Evolutionary conservation across 495 filamentous ascomycete species (phyloP), one percentile per base, ranked within the genome.

Genomic region (Astrothelium macrocarpum): DNA sequence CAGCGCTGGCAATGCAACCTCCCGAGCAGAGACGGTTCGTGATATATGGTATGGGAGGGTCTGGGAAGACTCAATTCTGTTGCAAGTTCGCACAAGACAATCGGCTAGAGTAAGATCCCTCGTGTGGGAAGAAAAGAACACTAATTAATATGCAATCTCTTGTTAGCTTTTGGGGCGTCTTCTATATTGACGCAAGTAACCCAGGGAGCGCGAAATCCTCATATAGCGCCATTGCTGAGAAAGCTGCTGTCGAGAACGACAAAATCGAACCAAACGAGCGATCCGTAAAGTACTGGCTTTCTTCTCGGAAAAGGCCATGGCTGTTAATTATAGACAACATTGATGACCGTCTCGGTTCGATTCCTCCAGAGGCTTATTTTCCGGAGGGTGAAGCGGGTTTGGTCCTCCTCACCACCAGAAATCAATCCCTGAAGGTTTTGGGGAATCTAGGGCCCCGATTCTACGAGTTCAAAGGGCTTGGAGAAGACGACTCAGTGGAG

Each of bases 271-370:
- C 67, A 20, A 66, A 63, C 34, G 65, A 70, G 34, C 62, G 71
- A 34, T 71, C 71, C 49, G 74, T 66, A 10, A 68, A 67, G 36
- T 62, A 73, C 59, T 75, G 71, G 65, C 71, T 79, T 2, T 68
- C 76, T 10, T 71, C 68, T 42, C 64, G 60, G 10, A 39, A 66
- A 18, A 59, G 71, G 14, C 68, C 67, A 20, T 81, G 79, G 79
- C 70, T 80, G 2, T 60, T 80, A 23, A 74, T 81, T 36, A 65
- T 81, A 28, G 79, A 80, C 66, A 80, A 80, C 59, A 78, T 77
- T 1, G 78, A 81, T 59, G 75, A 77, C 60, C 72, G 72, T n/a
- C n/a, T n/a, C n/a, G n/a, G n/a, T n/a, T n/a, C n/a, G n/a, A n/a
- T n/a, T 7, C 64, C 70, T 1, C 63, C 76, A 10, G 68, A 74